Base-by-base conservation (phyloP, 371 early-diverging fungal species). In the Thermomucor indicae-seudaticae region DNA sequence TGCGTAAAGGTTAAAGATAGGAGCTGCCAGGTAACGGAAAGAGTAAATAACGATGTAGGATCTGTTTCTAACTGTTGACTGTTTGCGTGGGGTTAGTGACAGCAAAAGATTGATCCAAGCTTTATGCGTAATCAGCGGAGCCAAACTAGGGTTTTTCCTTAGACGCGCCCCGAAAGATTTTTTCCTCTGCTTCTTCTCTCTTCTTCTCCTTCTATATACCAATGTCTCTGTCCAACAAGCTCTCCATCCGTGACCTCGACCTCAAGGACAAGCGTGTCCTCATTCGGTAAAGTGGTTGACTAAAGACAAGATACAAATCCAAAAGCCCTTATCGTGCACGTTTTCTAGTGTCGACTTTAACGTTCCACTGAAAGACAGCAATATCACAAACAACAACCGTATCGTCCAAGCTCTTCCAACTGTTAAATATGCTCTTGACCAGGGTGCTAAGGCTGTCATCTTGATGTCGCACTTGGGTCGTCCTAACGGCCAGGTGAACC, bases 381-480 rank as follows among this genome's bases (percentile, higher is more conserved):
- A 81, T 60, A 96, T 99, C 71, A 87, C 91, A 64, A 96, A 96
- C 88, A 93, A 95, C 76, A 89, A 91, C 75, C 91, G 99, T 69
- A 98, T 99, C 52, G 89, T 84, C 40, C 96, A 95, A 51, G 97
- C 98, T 39, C 70, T 98, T 46, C 96, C 97, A 37, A 98, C 97
- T 39, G 92, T 99, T 78, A 75, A 94, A 63, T 84, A 93, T 64
- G 92, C 91, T 31, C 70, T 97, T 47, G 85, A 92, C 8, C 67
- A 91, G 23, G 92, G 91, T 42, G 95, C 95, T 29, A 67, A 86
- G 44, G 78, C 91, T 53, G 92, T 99, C 37, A 85, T 98, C 45
- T 83, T 99, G 57, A 96, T 95, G 92, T 88, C 89, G 72, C 99
- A 99, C 80, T 81, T 99, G 53, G 99, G 99, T 54, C 92, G 99